Evolutionary conservation across 2,329 filamentous ascomycete genomes (phyloP), one percentile per base, ranked within the genome.

Genomic region (Xylaria sp.): DNA sequence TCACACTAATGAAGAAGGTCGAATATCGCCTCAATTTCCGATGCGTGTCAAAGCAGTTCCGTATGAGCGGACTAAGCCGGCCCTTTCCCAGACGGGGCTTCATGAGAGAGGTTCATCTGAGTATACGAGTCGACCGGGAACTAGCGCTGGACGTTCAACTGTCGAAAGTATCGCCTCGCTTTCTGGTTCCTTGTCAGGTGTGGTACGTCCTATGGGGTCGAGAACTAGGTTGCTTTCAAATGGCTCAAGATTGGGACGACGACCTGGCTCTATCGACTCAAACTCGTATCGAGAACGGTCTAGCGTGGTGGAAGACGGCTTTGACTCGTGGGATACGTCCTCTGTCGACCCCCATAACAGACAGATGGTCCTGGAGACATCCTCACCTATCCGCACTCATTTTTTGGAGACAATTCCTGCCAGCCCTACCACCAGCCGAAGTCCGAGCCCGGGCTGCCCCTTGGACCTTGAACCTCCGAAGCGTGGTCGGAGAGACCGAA

Each of bases 301-400:
- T 18, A 79, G 79, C 46, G 81, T 80, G 44, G 75, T 78, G 15
- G 86, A 87, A n/a, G 90, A 92, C 70, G 87, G 88, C 1, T 93
- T 94, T 74, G 91, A 93, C 74, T 89, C 87, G 2, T 94, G 92
- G 92, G 91, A 94, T 75, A 92, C 90, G 0, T 92, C 90, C 0
- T 84, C 85, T 0, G 89, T 93, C 1, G 90, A 91, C 73, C 81
- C 87, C 2, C 87, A 90, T 72, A 87, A 85, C 73, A 85, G 88
- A 34, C 87, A 90, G 73, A 84, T 85, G 2, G 85, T 89, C 1
- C 76, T 88, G 61, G 86, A 86, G 62, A 80, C 83, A 12, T 83
- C 84, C 28, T 82, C 82, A 15, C 82, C 82, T 54, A 76, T 83
- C 13, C 81, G 83, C 63, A 78, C 81, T 41, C 85, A 85, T 37